A percentile compares a stretch with the other conserved stretches of the same genome.
These are phyloP conservation scores for Neospermospora avenae DNA, from an alignment of 2,329 filamentous ascomycete genomes.

Conservation along the genomic window DNA sequence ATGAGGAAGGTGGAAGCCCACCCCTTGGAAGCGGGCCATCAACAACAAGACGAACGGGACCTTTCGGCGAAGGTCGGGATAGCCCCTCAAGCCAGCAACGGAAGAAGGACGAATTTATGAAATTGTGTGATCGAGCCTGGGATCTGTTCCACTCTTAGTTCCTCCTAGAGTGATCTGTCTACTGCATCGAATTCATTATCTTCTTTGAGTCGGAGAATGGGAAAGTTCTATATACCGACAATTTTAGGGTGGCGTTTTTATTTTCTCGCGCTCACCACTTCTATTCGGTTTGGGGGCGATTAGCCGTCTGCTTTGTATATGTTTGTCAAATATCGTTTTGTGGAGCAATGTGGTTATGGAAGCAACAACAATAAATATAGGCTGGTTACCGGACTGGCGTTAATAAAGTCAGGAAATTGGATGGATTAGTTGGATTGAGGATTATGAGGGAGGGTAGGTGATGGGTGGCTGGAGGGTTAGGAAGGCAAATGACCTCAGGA, in stretches of 20 bases:
- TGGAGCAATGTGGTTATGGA: slow-evolving; percentile 1
- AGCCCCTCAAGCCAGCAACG: slow-evolving; percentile 76
- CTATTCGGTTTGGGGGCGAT: too few species aligned
- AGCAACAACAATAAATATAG: slow-evolving; percentile 10
- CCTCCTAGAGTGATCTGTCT: not conserved
- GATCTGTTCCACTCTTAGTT: slow-evolving; percentile 89
- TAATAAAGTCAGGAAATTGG: slow-evolving; percentile 16
- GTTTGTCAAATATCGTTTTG: not conserved
- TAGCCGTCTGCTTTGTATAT: not conserved
- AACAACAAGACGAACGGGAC: slow-evolving; percentile 54
- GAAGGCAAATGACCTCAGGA: not conserved
- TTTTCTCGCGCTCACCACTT: not conserved
- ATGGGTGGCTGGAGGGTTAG: not conserved
- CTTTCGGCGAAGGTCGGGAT: slow-evolving; percentile 78
- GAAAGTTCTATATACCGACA: not conserved
- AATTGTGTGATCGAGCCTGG: slow-evolving; percentile 86
- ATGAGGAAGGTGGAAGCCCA: slow-evolving; percentile 87
- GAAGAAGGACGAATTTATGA: slow-evolving; percentile 92
- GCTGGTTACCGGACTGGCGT: slow-evolving; percentile 23
- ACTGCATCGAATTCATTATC: slow-evolving; percentile 1
- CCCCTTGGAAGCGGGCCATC: slow-evolving; percentile 74
- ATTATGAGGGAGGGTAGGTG: not conserved
- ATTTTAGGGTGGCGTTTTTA: not conserved
- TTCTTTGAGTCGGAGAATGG: not conserved
- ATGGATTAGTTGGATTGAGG: not conserved